A percentile compares a stretch with the other conserved stretches of the same genome.
These are phyloP conservation scores for Globisporangium sylvaticum DNA, from an alignment of 352 stramenopile species.

Conservation along the genomic window DNA sequence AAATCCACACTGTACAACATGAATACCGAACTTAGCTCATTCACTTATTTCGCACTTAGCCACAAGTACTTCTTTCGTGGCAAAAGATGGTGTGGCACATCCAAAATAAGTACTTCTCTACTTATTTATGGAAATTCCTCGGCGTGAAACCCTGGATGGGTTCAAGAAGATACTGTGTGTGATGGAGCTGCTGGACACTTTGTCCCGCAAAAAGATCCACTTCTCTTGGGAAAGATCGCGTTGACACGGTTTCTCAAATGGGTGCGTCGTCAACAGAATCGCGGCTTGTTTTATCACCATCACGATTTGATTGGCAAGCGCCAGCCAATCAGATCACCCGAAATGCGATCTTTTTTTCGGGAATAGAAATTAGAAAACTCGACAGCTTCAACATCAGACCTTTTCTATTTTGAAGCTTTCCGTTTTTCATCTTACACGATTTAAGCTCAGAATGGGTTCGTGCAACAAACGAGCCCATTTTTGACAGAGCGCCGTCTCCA, in stretches of 20 bases:
- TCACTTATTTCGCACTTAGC: too few species aligned
- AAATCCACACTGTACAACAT: too few species aligned
- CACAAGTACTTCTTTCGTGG: too few species aligned
- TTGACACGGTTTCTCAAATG: constrained; percentile 1
- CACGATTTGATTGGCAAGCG: constrained; percentile 4
- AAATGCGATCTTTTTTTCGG: constrained; percentile 5
- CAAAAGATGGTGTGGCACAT: too few species aligned
- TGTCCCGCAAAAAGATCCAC: not conserved
- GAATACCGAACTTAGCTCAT: too few species aligned
- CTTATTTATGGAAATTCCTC: too few species aligned
- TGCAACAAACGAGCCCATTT: not conserved
- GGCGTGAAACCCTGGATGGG: too few species aligned
- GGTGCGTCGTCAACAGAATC: not conserved
- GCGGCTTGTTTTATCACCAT: not conserved
- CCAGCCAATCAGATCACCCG: not conserved
- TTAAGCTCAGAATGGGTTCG: too few species aligned
- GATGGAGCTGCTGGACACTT: not conserved
- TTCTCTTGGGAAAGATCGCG: not conserved
- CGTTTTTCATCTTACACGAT: not conserved
- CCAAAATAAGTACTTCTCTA: too few species aligned
- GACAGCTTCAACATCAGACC: not conserved
- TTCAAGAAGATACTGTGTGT: too few species aligned
- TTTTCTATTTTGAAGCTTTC: not conserved
- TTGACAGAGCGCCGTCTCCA: not conserved
- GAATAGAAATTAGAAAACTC: not conserved